Conservation (phyloP, 1,139 yeast species). For the Hyphopichia wangnamkhiaoensis region DNA sequence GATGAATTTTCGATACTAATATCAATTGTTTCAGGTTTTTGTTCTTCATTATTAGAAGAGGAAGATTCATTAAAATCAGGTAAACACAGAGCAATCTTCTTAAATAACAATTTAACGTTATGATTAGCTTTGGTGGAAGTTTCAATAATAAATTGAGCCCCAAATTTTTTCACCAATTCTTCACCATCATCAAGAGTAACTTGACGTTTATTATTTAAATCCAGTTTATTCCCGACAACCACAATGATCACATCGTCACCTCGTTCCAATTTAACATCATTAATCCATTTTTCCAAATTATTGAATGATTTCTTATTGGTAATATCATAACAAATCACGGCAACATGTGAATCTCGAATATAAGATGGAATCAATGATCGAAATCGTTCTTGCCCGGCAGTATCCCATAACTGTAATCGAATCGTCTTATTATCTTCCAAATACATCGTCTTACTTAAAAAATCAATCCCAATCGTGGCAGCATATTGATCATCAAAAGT, state of each 20-base stretch:
- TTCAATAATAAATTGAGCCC: slow-evolving; percentile 81
- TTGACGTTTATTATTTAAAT: slow-evolving; percentile 73
- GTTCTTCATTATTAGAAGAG: slow-evolving; percentile 24
- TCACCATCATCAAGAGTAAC: slow-evolving; percentile 83
- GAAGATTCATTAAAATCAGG: slow-evolving; percentile 72
- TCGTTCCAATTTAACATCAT: slow-evolving; percentile 69
- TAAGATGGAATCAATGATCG: slow-evolving; percentile 74
- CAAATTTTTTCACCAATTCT: slow-evolving; percentile 50
- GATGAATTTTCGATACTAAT: slow-evolving; percentile 34
- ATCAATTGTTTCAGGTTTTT: slow-evolving; percentile 46
- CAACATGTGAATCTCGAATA: slow-evolving; percentile 95
- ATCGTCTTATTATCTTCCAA: slow-evolving; percentile 58
- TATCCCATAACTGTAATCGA: slow-evolving; percentile 57
- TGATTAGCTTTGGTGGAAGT: slow-evolving; percentile 95
- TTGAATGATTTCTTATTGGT: slow-evolving; percentile 83
- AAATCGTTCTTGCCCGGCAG: slow-evolving; percentile 67
- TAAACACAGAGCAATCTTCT: slow-evolving; percentile 84
- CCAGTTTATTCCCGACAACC: slow-evolving; percentile 55
- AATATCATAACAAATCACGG: slow-evolving; percentile 92
- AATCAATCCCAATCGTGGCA: slow-evolving; percentile 96
- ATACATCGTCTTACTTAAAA: slow-evolving; percentile 75
- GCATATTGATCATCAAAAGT: slow-evolving; percentile 96
- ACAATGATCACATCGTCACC: slow-evolving; percentile 62
- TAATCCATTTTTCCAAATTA: slow-evolving; percentile 55
- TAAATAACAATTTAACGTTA: slow-evolving; percentile 85